Evolutionary conservation across 345 rosid species (phyloP).

Genomic region (Lepidium sativum): DNA sequence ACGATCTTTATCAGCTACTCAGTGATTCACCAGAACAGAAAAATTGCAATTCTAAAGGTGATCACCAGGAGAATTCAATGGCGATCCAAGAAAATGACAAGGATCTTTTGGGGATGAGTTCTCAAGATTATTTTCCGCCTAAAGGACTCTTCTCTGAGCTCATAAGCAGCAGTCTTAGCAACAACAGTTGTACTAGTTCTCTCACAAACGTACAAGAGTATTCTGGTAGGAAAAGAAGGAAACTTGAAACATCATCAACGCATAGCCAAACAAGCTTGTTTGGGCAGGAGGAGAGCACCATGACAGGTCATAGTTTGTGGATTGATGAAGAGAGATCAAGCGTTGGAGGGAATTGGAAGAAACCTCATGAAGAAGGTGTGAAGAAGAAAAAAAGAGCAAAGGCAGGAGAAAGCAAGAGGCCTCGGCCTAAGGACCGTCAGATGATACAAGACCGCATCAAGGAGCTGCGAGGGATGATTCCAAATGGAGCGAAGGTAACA

Average conservation of each 20-base stretch:
- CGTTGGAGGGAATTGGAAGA: conserved; percentile 29
- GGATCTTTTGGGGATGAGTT: conserved; percentile 39
- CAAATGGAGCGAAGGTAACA: conserved; percentile 87
- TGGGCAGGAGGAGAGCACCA: conserved; percentile 5
- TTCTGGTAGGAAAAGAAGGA: conserved; percentile 36
- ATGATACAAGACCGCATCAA: conserved; percentile 88
- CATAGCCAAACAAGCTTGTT: conserved; percentile 15
- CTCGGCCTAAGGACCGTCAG: conserved; percentile 96
- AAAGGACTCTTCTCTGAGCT: conserved; percentile 77
- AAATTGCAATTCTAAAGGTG: background rate
- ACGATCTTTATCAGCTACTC: conserved; percentile 49
- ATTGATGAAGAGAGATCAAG: conserved; percentile 68
- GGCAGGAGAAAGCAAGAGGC: conserved; percentile 74
- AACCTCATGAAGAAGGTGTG: conserved; percentile 43
- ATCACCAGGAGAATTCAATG: conserved; percentile 20
- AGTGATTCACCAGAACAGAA: conserved; percentile 32
- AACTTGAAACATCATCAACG: conserved; percentile 35
- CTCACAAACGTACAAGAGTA: conserved; percentile 21
- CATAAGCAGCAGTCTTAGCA: conserved; percentile 57
- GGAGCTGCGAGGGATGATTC: conserved; percentile 80
- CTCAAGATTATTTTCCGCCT: conserved; percentile 19
- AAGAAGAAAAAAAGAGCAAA: conserved; percentile 64
- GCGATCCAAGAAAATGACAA: conserved; percentile 28
- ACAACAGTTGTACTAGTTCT: conserved; percentile 23
- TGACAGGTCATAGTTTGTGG: conserved; percentile 45